Conservation (phyloP, 176 grass and related monocot genomes). For the Calamus simplicifolius region DNA sequence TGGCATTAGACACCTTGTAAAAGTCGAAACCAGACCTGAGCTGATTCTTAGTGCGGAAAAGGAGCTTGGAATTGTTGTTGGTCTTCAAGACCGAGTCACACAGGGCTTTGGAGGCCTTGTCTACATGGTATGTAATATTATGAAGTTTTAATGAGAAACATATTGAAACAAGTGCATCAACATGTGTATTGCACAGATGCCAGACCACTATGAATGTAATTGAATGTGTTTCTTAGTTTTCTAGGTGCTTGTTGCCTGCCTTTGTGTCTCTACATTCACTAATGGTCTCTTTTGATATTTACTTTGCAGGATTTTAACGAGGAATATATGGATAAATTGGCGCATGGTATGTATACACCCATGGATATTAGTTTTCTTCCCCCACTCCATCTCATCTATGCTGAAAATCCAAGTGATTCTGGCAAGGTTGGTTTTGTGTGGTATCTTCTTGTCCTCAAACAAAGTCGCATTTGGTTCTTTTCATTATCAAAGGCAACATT, state of each 20-base stretch:
- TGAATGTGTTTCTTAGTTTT: no score
- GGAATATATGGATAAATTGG: slow-evolving; percentile 75
- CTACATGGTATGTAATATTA: slow-evolving; percentile 41
- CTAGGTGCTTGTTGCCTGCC: no score
- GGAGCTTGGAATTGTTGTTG: slow-evolving; percentile 85
- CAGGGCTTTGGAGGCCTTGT: slow-evolving; percentile 81
- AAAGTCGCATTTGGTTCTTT: no score
- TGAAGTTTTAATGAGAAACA: neutral
- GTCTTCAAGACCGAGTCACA: slow-evolving; percentile 72
- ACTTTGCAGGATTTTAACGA: slow-evolving; percentile 57
- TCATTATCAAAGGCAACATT: no score
- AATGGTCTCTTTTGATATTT: neutral
- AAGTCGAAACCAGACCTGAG: slow-evolving; percentile 63
- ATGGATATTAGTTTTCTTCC: slow-evolving; percentile 55
- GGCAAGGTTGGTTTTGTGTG: slow-evolving; percentile 54
- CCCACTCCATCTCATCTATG: slow-evolving; percentile 67
- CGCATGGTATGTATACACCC: slow-evolving; percentile 60
- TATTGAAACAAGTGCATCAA: neutral
- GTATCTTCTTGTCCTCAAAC: neutral
- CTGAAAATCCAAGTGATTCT: slow-evolving; percentile 82
- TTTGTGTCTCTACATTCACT: neutral
- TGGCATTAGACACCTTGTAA: slow-evolving; percentile 47
- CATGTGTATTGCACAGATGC: neutral
- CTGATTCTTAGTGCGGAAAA: slow-evolving; percentile 68
- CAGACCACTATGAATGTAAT: no score